A percentile compares a stretch with the other conserved stretches of the same genome.
Evolutionary conservation across 1,284 basidiomycete genomes (phyloP).

Genomic region (Fomitopsis schrenkii): DNA sequence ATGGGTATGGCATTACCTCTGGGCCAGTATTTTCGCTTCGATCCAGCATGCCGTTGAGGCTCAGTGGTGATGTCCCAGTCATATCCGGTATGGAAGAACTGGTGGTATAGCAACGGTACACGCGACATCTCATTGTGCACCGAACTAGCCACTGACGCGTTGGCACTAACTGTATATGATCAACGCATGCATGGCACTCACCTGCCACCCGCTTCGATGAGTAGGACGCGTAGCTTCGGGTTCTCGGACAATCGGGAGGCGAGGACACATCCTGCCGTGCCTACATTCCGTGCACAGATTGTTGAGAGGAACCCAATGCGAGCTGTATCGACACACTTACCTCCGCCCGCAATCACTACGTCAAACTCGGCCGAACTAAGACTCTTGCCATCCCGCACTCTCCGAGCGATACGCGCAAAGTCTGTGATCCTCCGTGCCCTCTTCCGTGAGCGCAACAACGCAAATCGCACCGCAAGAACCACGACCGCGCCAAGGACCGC

Average conservation of each 20-base stretch:
- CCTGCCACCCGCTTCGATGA: slow-evolving; percentile 68
- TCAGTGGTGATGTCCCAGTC: slow-evolving; percentile 53
- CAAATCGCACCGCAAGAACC: background rate
- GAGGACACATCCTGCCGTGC: slow-evolving; percentile 66
- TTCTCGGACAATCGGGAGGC: slow-evolving; percentile 64
- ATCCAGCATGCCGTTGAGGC: slow-evolving; percentile 45
- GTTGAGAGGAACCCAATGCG: background rate
- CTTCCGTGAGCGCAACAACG: background rate
- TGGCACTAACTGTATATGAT: background rate
- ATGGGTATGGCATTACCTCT: slow-evolving; percentile 37
- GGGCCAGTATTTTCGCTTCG: slow-evolving; percentile 52
- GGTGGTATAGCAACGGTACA: slow-evolving; percentile 21
- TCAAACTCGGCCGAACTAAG: slow-evolving; percentile 43
- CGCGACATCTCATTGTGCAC: slow-evolving; percentile 14
- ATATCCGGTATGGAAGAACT: slow-evolving; percentile 38
- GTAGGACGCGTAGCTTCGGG: slow-evolving; percentile 47
- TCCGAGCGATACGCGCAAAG: slow-evolving; percentile 10
- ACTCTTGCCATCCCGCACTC: slow-evolving; percentile 4
- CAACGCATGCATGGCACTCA: slow-evolving; percentile 20
- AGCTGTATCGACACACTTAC: slow-evolving; percentile 27
- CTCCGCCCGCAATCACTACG: slow-evolving; percentile 62
- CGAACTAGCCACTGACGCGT: slow-evolving; percentile 12
- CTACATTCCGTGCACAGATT: slow-evolving; percentile 26
- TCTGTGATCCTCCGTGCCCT: slow-evolving; percentile 9
- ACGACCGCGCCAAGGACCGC: slow-evolving; percentile 4